Evolutionary conservation across 257 asterid genomes (phyloP).

Genomic region (Eucommia ulmoides): DNA sequence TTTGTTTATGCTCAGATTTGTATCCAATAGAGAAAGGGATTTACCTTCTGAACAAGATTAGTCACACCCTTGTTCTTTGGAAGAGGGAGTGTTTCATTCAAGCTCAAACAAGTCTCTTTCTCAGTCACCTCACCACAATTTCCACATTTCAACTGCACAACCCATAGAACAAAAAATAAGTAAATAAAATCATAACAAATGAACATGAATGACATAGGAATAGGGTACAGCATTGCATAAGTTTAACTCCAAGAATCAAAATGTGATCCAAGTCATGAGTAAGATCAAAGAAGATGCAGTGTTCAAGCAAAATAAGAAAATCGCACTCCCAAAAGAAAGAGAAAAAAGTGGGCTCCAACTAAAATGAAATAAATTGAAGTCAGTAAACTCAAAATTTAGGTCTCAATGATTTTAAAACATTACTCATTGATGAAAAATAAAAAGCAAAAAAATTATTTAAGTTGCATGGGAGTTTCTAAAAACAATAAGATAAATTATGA

Average conservation of each 20-base stretch:
- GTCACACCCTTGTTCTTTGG: constrained; percentile 46
- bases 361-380: too few species aligned
- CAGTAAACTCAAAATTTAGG: too few species aligned
- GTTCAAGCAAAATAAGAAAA: not conserved
- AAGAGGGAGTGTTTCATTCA: constrained; percentile 48
- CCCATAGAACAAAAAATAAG: constrained; percentile 4
- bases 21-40: not conserved
- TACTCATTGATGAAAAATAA: too few species aligned
- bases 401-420: too few species aligned
- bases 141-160: constrained; percentile 57
- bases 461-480: too few species aligned
- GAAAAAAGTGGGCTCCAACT: too few species aligned
- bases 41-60: constrained; percentile 73
- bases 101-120: constrained; percentile 57
- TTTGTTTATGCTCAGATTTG: too few species aligned
- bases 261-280: not conserved
- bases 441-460: too few species aligned
- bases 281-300: not conserved
- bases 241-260: not conserved
- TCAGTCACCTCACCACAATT: constrained; percentile 64
- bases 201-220: not conserved
- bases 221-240: not conserved
- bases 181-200: not conserved
- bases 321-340: not conserved
- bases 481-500: too few species aligned